Conservation (phyloP, 1,284 basidiomycete species). For the Athelia sp. region DNA sequence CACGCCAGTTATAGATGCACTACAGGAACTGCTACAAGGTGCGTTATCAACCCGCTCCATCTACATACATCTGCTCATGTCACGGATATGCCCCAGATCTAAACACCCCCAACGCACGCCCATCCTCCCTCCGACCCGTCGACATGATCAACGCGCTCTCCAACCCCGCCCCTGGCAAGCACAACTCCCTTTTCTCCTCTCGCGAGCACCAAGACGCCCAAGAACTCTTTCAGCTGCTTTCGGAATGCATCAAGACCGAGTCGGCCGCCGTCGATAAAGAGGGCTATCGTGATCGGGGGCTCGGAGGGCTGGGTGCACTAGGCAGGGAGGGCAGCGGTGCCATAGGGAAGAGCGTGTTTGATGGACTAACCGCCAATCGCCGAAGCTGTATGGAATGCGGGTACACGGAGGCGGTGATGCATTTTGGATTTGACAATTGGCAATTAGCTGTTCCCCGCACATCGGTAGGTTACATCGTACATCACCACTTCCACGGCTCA, state of each 20-base stretch:
- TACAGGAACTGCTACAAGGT: slow-evolving; percentile 68
- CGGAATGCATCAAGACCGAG: slow-evolving; percentile 84
- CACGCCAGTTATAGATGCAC: slow-evolving; percentile 77
- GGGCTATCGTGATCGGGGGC: slow-evolving; percentile 58
- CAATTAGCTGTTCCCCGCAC: slow-evolving; percentile 71
- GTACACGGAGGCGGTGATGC: slow-evolving; percentile 86
- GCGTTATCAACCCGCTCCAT: slow-evolving; percentile 17
- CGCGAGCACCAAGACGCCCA: slow-evolving; percentile 94
- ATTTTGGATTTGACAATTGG: slow-evolving; percentile 81
- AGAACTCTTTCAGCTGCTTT: slow-evolving; percentile 88
- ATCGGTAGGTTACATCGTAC: slow-evolving; percentile 31
- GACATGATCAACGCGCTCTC: slow-evolving; percentile 69
- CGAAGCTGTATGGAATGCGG: slow-evolving; percentile 79
- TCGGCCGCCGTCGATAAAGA: slow-evolving; percentile 61
- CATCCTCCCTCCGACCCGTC: slow-evolving; percentile 62
- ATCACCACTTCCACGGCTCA: slow-evolving; percentile 1
- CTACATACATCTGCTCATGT: slow-evolving; percentile 13
- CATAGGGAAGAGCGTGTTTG: slow-evolving; percentile 66
- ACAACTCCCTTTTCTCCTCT: slow-evolving; percentile 69
- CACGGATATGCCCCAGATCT: slow-evolving; percentile 42
- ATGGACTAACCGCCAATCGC: slow-evolving; percentile 78
- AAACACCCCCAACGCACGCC: slow-evolving; percentile 61
- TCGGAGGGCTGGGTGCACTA: slow-evolving; percentile 43
- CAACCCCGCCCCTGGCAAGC: slow-evolving; percentile 47
- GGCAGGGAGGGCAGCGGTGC: slow-evolving; percentile 31